phyloP scores from a whole-genome alignment of 2,329 filamentous ascomycete species.

The Cladosporium austrohemisphaericum region DNA sequence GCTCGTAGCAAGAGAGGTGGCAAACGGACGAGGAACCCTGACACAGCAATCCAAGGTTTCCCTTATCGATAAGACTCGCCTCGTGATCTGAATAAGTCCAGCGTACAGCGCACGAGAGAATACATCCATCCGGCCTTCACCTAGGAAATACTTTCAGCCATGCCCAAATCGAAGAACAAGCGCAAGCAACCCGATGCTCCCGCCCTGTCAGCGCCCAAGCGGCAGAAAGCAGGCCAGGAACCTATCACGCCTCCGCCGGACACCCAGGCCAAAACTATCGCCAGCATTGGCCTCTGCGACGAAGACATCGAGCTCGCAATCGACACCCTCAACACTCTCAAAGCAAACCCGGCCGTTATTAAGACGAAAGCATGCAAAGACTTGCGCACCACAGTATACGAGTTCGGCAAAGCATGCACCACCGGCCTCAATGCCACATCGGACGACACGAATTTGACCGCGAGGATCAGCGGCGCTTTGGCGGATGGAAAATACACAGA shows the following conservation, averaged over 20 bases:
- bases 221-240: slow-evolving; percentile 12
- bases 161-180: slow-evolving; percentile 14
- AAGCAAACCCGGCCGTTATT: slow-evolving; percentile 58
- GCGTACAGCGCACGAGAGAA: no score
- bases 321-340: slow-evolving; percentile 59
- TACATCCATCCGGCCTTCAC: not conserved
- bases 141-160: not conserved
- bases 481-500: slow-evolving; percentile 63
- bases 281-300: slow-evolving; percentile 12
- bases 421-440: slow-evolving; percentile 60
- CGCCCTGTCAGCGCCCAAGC: not conserved
- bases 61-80: no score
- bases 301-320: slow-evolving; percentile 66
- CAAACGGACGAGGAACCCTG: no score
- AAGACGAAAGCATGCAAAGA: slow-evolving; percentile 67
- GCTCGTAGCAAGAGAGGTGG: no score
- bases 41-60: no score
- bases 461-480: slow-evolving; percentile 62
- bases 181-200: slow-evolving; percentile 11
- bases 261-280: slow-evolving; percentile 13
- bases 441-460: slow-evolving; percentile 61
- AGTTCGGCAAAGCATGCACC: slow-evolving; percentile 65
- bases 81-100: no score
- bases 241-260: slow-evolving; percentile 13
- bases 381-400: slow-evolving; percentile 63